These are phyloP conservation scores for Pulveroboletus ravenelii DNA, from an alignment of 768 basidiomycete genomes.

Conservation along the genomic window DNA sequence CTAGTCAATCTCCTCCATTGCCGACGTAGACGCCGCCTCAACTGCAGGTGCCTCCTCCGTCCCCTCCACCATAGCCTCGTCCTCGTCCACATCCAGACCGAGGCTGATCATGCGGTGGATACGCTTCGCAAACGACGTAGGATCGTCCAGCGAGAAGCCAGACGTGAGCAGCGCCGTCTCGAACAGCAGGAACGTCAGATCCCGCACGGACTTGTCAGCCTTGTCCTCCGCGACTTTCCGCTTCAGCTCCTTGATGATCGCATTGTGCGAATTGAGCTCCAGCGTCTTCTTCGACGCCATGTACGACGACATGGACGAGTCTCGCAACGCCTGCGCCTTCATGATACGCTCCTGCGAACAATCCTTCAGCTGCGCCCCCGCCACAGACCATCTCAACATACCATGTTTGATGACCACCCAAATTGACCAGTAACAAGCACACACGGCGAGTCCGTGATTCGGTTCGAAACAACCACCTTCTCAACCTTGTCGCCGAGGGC, in stretches of 20 bases:
- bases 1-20: conserved; percentile 98
- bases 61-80: conserved; percentile 37
- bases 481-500: conserved; percentile 99
- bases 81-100: conserved; percentile 86
- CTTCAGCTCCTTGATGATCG: conserved; percentile 95
- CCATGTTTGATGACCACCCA: conserved; percentile 99
- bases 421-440: conserved; percentile 98
- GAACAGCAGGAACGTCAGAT: conserved; percentile 92
- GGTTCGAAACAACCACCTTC: conserved; percentile 98
- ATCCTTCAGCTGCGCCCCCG: not conserved
- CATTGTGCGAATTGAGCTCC: conserved; percentile 88
- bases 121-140: conserved; percentile 90
- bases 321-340: conserved; percentile 97
- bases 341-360: conserved; percentile 81
- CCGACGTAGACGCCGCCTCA: conserved; percentile 65
- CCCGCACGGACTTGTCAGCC: conserved; percentile 97
- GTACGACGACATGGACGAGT: conserved; percentile 97
- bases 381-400: conserved; percentile 24
- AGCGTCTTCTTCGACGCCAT: conserved; percentile 99
- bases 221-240: conserved; percentile 95
- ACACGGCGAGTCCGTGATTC: conserved; percentile 94
- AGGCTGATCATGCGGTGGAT: conserved; percentile 96
- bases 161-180: conserved; percentile 96
- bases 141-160: conserved; percentile 94
- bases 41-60: conserved; percentile 47